Conservation (phyloP, 1,284 basidiomycete genomes). For the Fomitopsis betulina region DNA sequence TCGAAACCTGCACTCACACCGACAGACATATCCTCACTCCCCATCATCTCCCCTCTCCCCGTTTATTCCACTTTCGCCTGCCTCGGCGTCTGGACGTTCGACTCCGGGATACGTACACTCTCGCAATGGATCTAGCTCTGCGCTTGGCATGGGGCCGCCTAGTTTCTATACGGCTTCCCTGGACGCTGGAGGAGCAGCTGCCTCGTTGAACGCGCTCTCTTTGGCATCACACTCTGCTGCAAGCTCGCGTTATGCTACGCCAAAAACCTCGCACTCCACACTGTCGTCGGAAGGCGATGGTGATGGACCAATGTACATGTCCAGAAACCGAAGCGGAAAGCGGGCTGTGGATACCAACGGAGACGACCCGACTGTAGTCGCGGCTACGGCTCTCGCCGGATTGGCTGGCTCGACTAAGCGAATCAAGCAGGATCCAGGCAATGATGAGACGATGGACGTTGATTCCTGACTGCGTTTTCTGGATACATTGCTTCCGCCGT, state of each 20-base stretch:
- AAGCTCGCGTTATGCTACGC: slow-evolving; percentile 21
- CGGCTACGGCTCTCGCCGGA: slow-evolving; percentile 21
- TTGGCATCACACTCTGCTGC: slow-evolving; percentile 14
- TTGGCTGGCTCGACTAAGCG: slow-evolving; percentile 18
- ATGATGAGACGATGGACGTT: slow-evolving; percentile 19
- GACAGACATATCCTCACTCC: slow-evolving; percentile 17
- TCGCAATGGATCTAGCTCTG: slow-evolving; percentile 14
- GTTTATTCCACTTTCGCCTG: slow-evolving; percentile 14
- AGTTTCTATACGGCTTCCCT: slow-evolving; percentile 13
- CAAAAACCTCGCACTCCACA: slow-evolving; percentile 17
- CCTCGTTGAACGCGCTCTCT: slow-evolving; percentile 22
- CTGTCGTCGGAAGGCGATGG: slow-evolving; percentile 21
- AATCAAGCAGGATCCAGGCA: slow-evolving; percentile 15
- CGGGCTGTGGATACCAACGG: slow-evolving; percentile 10
- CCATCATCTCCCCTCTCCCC: slow-evolving; percentile 21
- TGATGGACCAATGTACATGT: background rate
- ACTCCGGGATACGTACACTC: slow-evolving; percentile 17
- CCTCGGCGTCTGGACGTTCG: slow-evolving; percentile 17
- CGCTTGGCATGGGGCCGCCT: slow-evolving; percentile 9
- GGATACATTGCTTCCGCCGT: background rate
- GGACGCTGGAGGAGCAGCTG: slow-evolving; percentile 14
- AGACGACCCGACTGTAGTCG: slow-evolving; percentile 17
- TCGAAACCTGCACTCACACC: slow-evolving; percentile 2
- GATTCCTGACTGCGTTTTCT: slow-evolving; percentile 2
- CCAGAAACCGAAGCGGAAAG: slow-evolving; percentile 12